phyloP scores from a whole-genome alignment of 2,329 filamentous ascomycete species.

The Teratosphaeria zuluensis region DNA sequence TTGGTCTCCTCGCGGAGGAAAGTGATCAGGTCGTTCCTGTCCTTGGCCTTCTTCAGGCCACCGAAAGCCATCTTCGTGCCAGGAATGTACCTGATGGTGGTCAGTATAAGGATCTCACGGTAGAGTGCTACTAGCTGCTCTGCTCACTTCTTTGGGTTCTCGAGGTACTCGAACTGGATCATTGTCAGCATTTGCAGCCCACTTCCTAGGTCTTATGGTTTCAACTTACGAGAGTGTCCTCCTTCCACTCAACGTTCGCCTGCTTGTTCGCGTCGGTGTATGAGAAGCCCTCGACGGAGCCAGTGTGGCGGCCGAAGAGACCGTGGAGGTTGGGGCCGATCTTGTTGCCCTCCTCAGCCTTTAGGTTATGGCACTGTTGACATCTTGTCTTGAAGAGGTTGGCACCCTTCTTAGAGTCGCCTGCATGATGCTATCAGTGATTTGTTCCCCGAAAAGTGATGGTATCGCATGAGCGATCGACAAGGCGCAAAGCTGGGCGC shows the following conservation, averaged over 20 bases:
- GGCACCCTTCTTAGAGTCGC: conserved; percentile 92
- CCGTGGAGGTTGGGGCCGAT: conserved; percentile 94
- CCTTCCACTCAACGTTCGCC: conserved; percentile 83
- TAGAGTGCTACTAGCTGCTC: background rate
- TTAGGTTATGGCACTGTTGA: conserved; percentile 96
- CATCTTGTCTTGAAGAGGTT: conserved; percentile 99
- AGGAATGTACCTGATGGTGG: conserved; percentile 72
- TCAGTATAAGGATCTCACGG: background rate
- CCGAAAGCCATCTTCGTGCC: conserved; percentile 99
- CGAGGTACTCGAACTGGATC: conserved; percentile 77
- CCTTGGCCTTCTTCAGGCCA: conserved; percentile 99
- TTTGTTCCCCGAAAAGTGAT: background rate
- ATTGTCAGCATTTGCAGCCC: no score
- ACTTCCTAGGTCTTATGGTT: no score
- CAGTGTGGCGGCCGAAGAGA: conserved; percentile 93
- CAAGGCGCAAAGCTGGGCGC: background rate
- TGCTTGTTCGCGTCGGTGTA: conserved; percentile 99
- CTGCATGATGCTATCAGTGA: conserved; percentile 37
- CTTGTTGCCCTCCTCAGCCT: conserved; percentile 88
- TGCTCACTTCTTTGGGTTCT: conserved; percentile 33
- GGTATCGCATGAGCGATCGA: background rate
- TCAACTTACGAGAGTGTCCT: conserved; percentile 53
- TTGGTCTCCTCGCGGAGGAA: conserved; percentile 61
- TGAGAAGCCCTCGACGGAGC: conserved; percentile 80
- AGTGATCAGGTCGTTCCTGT: conserved; percentile 96